These are phyloP conservation scores for Amphicarpaea edgeworthii DNA, from an alignment of 306 rosid species.

Conservation along the genomic window DNA sequence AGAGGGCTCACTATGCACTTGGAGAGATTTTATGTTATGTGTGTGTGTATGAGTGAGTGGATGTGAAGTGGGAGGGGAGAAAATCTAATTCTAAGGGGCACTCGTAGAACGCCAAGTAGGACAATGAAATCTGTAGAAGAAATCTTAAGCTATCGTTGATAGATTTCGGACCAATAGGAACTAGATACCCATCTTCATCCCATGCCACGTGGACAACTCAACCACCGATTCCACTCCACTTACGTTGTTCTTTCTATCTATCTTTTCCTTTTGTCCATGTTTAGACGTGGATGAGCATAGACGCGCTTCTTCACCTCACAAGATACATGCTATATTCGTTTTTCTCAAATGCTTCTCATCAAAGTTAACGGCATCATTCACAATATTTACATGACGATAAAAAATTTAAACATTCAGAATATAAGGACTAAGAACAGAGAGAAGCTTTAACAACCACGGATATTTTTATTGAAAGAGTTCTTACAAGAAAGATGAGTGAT, in stretches of 20 bases:
- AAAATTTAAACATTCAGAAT: no score
- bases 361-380: no score
- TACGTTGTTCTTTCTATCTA: not conserved
- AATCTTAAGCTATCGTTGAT: constrained; percentile 67
- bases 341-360: no score
- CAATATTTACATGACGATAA: no score
- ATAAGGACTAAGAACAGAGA: no score
- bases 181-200: constrained; percentile 59
- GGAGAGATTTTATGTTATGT: constrained; percentile 49
- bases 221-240: constrained; percentile 27
- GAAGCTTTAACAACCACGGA: no score
- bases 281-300: not conserved
- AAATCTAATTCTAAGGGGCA: constrained; percentile 52
- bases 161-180: constrained; percentile 90
- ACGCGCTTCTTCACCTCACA: constrained; percentile 31
- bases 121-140: constrained; percentile 73
- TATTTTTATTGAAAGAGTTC: no score
- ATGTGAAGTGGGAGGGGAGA: constrained; percentile 35
- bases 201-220: constrained; percentile 66
- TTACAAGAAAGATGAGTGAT: no score
- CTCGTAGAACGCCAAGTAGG: constrained; percentile 66
- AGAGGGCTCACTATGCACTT: constrained; percentile 22
- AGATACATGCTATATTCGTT: not conserved
- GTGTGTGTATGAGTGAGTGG: no score
- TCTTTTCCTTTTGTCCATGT: not conserved